Conservation (phyloP, 2,329 filamentous ascomycete species). For the Xylaria sp. region DNA sequence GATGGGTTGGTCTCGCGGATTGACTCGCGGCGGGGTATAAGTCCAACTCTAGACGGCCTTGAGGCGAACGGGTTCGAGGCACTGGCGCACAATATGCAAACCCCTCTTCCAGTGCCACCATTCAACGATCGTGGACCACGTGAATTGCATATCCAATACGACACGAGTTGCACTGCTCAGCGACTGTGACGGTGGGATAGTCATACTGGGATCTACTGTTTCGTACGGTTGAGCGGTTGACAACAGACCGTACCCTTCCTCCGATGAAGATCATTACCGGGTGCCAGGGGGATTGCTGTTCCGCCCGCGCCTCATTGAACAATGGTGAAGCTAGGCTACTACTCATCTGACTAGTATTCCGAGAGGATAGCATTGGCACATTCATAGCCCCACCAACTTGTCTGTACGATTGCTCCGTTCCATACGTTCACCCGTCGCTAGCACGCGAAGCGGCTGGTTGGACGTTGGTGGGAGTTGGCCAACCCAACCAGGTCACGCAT, state of each 20-base stretch:
- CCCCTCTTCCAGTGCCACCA: slow-evolving; percentile 27
- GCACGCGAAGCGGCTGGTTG: slow-evolving; percentile 16
- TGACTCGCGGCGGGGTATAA: slow-evolving; percentile 30
- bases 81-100: slow-evolving; percentile 24
- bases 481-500: slow-evolving; percentile 19
- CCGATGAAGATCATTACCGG: slow-evolving; percentile 5
- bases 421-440: slow-evolving; percentile 16
- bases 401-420: slow-evolving; percentile 3
- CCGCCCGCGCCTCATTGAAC: slow-evolving; percentile 7
- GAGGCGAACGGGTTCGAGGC: slow-evolving; percentile 11
- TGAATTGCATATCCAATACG: background rate
- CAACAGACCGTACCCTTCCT: slow-evolving; percentile 7
- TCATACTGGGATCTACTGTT: slow-evolving; percentile 9
- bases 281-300: background rate
- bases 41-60: slow-evolving; percentile 18
- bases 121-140: slow-evolving; percentile 26
- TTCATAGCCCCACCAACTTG: background rate
- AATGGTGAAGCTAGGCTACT: slow-evolving; percentile 1
- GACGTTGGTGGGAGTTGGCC: slow-evolving; percentile 19
- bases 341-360: background rate
- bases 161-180: slow-evolving; percentile 9
- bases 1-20: slow-evolving; percentile 29
- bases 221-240: slow-evolving; percentile 4
- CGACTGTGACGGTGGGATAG: slow-evolving; percentile 15
- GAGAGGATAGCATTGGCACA: slow-evolving; percentile 6